Evolutionary conservation across 2,329 filamentous ascomycete species (phyloP), one percentile per base, ranked within the genome.

Genomic region (Phyllosticta citrichinensis): DNA sequence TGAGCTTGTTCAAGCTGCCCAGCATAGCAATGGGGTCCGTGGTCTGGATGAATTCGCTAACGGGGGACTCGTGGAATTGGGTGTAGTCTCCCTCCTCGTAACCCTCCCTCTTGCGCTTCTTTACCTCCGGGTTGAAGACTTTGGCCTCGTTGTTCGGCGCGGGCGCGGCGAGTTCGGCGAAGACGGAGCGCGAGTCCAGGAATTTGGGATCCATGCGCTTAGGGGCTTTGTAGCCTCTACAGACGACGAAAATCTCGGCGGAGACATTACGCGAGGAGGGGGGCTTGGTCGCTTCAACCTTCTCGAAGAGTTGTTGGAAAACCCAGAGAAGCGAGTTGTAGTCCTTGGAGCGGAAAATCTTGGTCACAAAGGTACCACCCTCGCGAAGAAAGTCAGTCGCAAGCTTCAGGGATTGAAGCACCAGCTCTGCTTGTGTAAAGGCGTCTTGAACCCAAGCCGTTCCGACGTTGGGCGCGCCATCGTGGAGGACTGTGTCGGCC

Each of bases 241-340:
- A 97, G 35, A 99, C 94, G 65, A 97, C 93, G 79, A 99, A 99
- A 51, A 97, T 97, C 79, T 99, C 94, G 66, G 94, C 94, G 8
- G 91, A 97, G 58, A 99, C 93, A 69, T 96, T 97, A 79, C 94
- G 83, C 9, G 91, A 96, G 0, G 91, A 96, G 0, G 94, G 94
- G 3, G 94, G 94, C 75, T 99, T 99, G 5, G 94, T 99, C 56
- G 95, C 93, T 73, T 99, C 93, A 65, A 99, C 94, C 66, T 94
- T 95, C 55, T 83, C 82, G 78, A 99, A 99, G 0, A 99, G 81
- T 74, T 99, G 94, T 72, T 96, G 96, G 79, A 97, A 91, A 35
- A 97, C 92, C 94, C 94, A 99, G 56, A 97, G 82, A 54, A 99
- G 77, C 62, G 91, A 87, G 72, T 97, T 97, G 79, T 96, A 97